Evolutionary conservation across 192 early-diverging fungal species (phyloP), one percentile per base, ranked within the genome.

Genomic region (Funneliformis mosseae): DNA sequence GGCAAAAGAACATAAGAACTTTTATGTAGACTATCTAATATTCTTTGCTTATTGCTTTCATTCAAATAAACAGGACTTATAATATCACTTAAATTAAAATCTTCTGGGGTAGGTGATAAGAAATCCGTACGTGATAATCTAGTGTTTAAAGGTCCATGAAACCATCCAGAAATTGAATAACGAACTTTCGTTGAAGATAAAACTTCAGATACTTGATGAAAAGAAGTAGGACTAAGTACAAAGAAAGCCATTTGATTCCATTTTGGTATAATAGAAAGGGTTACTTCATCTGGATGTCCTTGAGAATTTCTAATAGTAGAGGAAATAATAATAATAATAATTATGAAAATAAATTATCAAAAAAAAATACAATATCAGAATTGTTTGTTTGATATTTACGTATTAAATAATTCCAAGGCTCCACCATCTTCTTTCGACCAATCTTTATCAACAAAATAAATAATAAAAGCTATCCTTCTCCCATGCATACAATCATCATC

Each of bases 381-480:
- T 70, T 39, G 18, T 25, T n/a, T 25, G 48, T 48, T 63, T 25
- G 10, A 64, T 23, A 45, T 81, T 83, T 77, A 87, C 88, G 70
- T 82, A 61, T 81, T 84, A 77, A 92, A 93, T n/a, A 94, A 80
- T 25, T 91, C 91, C 67, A 94, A 80, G 0, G 88, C 82, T 0
- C 92, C 92, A 28, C 92, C 92, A 33, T 94, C 90, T 0, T 66
- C 84, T 60, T 83, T 87, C n/a, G 76, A 77, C 92, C 92, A 94
- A 43, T 89, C 84, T 43, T 91, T 87, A 59, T 91, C 90, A 21
- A 92, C 90, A 66, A 94, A 80, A 66, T 94, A 94, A 8, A 94
- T 87, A 61, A 94, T 94, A 81, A 92, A 94, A 3, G 92, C 92
- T 33, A 94, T 90, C 60, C 88, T 83, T 25, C 92, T 88, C 21